Percentiles rank a stretch among this genome's conserved stretches.
phyloP scores from a whole-genome alignment of 306 rosid species.

The Astragalus glycyphyllos region DNA sequence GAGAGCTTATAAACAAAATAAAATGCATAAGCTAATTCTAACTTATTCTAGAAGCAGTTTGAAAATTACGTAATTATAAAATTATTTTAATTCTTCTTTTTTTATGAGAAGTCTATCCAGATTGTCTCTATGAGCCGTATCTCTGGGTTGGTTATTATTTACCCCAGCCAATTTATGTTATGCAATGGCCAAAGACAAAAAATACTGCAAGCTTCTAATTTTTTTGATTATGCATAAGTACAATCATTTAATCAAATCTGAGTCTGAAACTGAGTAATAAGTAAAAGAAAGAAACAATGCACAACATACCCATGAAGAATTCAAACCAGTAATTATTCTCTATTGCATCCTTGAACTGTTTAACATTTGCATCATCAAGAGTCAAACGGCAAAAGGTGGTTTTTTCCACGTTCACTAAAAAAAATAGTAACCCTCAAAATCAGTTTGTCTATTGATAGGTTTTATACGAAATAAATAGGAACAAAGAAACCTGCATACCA shows the following conservation, averaged over 20 bases:
- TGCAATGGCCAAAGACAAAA: slow-evolving; percentile 20
- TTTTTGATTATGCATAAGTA: slow-evolving; percentile 26
- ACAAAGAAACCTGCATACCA: slow-evolving; percentile 54
- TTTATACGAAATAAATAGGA: slow-evolving; percentile 35
- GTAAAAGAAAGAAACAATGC: slow-evolving; percentile 28
- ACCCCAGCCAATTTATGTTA: slow-evolving; percentile 7
- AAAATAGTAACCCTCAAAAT: slow-evolving; percentile 6
- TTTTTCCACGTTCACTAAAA: slow-evolving; percentile 76
- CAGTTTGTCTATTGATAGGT: slow-evolving; percentile 27
- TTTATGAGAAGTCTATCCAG: not conserved
- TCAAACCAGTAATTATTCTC: slow-evolving; percentile 95
- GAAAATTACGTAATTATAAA: not conserved
- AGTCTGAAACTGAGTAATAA: not conserved
- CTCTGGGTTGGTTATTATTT: slow-evolving; percentile 16
- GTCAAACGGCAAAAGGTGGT: slow-evolving; percentile 64
- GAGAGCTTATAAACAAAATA: not conserved
- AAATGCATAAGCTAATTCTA: not conserved
- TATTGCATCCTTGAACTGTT: slow-evolving; percentile 92
- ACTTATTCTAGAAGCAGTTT: not conserved
- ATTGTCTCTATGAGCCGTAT: not conserved
- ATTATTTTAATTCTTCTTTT: not conserved
- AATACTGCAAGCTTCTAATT: slow-evolving; percentile 16
- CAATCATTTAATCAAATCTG: slow-evolving; percentile 11
- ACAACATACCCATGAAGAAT: slow-evolving; percentile 92
- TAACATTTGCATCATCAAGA: slow-evolving; percentile 70